Evolutionary conservation across 2,329 filamentous ascomycete genomes (phyloP).

Genomic region (Talaromyces atroroseus): DNA sequence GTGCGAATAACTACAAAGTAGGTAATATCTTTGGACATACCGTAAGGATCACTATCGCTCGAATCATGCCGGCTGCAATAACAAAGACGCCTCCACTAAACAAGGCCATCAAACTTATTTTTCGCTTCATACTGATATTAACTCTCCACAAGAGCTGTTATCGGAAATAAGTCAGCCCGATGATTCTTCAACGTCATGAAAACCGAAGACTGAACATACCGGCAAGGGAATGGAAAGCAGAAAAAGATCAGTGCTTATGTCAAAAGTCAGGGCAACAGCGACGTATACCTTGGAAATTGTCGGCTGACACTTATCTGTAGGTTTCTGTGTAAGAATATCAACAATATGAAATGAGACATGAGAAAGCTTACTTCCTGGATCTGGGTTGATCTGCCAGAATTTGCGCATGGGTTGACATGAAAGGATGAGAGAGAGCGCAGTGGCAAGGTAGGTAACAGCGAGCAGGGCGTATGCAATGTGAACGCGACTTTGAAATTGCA

Average conservation of each 20-base stretch:
- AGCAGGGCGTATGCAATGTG: slow-evolving; percentile 48
- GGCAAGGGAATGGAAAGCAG: slow-evolving; percentile 54
- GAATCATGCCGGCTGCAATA: slow-evolving; percentile 48
- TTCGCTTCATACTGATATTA: slow-evolving; percentile 43
- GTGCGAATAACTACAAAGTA: neutral
- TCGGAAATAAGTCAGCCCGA: too few species aligned
- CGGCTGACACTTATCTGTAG: slow-evolving; percentile 41
- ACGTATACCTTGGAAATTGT: slow-evolving; percentile 45
- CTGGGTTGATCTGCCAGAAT: slow-evolving; percentile 56
- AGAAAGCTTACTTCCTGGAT: slow-evolving; percentile 48
- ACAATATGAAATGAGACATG: neutral
- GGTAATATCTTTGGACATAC: neutral
- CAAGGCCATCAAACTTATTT: slow-evolving; percentile 46
- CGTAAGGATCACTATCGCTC: slow-evolving; percentile 44
- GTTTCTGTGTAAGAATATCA: neutral
- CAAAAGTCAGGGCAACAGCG: slow-evolving; percentile 44
- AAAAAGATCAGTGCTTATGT: slow-evolving; percentile 53
- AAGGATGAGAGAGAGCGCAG: slow-evolving; percentile 45
- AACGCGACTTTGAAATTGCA: slow-evolving; percentile 39
- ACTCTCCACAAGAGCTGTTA: slow-evolving; percentile 50
- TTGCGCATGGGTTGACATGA: slow-evolving; percentile 50
- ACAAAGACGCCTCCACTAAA: slow-evolving; percentile 53
- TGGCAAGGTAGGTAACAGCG: slow-evolving; percentile 42
- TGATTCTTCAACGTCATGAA: neutral
- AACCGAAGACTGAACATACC: slow-evolving; percentile 24